Percentiles rank a stretch among this genome's conserved stretches.
These are phyloP conservation scores for Candida xiaguanensis DNA, from an alignment of 805 yeast genomes.

Conservation along the genomic window DNA sequence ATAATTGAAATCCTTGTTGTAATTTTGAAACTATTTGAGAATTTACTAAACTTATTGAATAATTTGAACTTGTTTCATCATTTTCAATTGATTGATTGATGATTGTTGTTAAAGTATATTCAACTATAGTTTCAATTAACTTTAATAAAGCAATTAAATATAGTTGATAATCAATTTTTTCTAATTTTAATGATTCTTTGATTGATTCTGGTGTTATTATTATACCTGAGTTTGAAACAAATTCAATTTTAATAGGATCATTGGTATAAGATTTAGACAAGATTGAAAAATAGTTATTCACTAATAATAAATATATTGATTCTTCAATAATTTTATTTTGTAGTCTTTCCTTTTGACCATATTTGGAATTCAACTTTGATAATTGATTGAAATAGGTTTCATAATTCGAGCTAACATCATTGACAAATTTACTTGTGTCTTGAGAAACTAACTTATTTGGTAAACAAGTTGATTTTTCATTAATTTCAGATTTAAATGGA, in stretches of 20 bases:
- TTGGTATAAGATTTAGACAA: slow-evolving; percentile 11
- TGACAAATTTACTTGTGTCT: not conserved
- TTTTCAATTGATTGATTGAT: slow-evolving; percentile 17
- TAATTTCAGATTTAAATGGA: slow-evolving; percentile 4
- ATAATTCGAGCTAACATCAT: not conserved
- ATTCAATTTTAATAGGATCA: slow-evolving; percentile 7
- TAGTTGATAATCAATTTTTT: slow-evolving; percentile 16
- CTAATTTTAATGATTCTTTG: slow-evolving; percentile 5
- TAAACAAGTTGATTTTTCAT: slow-evolving; percentile 1
- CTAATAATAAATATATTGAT: slow-evolving; percentile 15
- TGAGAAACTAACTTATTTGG: slow-evolving; percentile 1
- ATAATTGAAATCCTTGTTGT: slow-evolving; percentile 23
- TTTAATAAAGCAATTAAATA: slow-evolving; percentile 21
- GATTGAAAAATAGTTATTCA: slow-evolving; percentile 16
- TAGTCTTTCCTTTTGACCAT: slow-evolving; percentile 17
- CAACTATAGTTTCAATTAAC: slow-evolving; percentile 20
- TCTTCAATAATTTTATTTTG: slow-evolving; percentile 18
- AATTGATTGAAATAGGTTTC: slow-evolving; percentile 2
- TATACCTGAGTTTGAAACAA: slow-evolving; percentile 15
- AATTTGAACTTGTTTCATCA: slow-evolving; percentile 10
- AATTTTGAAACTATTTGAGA: slow-evolving; percentile 19
- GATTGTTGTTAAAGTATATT: slow-evolving; percentile 21
- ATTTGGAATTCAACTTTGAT: slow-evolving; percentile 11
- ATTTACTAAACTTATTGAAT: slow-evolving; percentile 18
- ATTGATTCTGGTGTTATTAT: slow-evolving; percentile 18